Evolutionary conservation across 1,284 basidiomycete species (phyloP).

Genomic region (Cryptococcus wingfieldii): DNA sequence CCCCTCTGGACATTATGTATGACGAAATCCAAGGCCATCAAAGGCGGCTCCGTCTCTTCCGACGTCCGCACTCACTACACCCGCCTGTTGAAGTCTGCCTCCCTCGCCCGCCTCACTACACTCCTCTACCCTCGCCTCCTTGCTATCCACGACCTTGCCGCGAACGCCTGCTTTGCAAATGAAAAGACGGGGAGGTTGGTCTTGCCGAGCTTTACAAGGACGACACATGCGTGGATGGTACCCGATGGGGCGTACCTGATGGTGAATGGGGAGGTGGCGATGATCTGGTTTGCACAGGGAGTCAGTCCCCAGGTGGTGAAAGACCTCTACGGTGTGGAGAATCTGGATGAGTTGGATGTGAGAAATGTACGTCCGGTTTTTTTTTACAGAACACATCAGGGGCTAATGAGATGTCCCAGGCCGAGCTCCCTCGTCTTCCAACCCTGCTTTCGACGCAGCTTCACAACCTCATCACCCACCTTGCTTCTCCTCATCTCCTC

Average conservation of each 20-base stretch:
- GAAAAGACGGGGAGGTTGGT: conserved; percentile 57
- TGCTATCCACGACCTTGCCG: conserved; percentile 79
- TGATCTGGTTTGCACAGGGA: conserved; percentile 85
- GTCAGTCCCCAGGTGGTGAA: conserved; percentile 75
- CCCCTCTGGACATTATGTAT: conserved; percentile 81
- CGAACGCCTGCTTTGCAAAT: conserved; percentile 61
- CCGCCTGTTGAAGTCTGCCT: conserved; percentile 68
- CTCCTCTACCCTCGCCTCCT: conserved; percentile 86
- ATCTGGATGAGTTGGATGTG: conserved; percentile 67
- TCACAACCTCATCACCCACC: conserved; percentile 61
- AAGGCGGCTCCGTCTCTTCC: conserved; percentile 87
- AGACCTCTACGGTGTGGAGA: conserved; percentile 82
- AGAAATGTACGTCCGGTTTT: conserved; percentile 63
- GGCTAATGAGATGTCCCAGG: background rate
- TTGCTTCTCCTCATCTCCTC: conserved; percentile 71
- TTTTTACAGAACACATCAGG: background rate
- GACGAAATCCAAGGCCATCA: conserved; percentile 85
- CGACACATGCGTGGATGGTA: conserved; percentile 83
- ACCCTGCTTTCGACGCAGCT: conserved; percentile 52
- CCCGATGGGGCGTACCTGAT: conserved; percentile 86
- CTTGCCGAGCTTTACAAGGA: conserved; percentile 76
- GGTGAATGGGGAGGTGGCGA: conserved; percentile 85
- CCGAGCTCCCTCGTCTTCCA: background rate
- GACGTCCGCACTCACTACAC: conserved; percentile 88
- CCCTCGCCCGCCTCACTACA: conserved; percentile 66